Base-by-base conservation (phyloP, 306 rosid species). In the Pyrus betulifolia region DNA sequence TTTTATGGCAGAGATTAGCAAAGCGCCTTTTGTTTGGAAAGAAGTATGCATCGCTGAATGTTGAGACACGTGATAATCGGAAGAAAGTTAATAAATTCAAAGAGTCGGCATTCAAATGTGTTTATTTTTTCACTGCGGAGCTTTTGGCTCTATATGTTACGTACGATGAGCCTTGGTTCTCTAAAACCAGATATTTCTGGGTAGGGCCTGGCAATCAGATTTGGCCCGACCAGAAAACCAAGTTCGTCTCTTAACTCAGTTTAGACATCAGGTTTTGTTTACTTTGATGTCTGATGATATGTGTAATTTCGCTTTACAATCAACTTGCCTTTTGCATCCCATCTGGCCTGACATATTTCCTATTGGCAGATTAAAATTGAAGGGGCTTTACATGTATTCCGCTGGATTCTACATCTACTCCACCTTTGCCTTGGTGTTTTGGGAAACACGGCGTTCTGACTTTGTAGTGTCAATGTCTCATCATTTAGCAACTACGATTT, bases 381-480 rank as follows among this genome's bases (percentile, higher is more conserved):
- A 77, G 81, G 82, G 33, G 18, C 60, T 82, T 18, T 82, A 82
- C 77, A 57, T 82, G 82, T 82, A 77, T 52, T 59, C 85, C 8
- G 82, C 79, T 28, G 85, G 85, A 68, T 82, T 82, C 78, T 82
- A 82, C 79, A 57, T 82, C 19, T 82, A 82, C 71, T 82, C 85
- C 42, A 72, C 54, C 67, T 82, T 82, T 62, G 85, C 85, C 59
- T 40, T 82, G 70, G 85, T 82, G 76, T 77, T 82, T 61, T 82
- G 85, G 85, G 85, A 82, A 82, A 82, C 85, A 52, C 72, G 85
- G 82, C 85, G 85, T 28, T 82, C 85, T 42, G 85, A 82, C 71
- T 82, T 82, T 77, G 38, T 23, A n/a, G 85, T 74, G 13, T 77
- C 85, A 60, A 77, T 82, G 85, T 70, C 76, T 58, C 85, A 82